phyloP scores from a whole-genome alignment of 345 rosid genomes.

The Anastatica hierochuntica region DNA sequence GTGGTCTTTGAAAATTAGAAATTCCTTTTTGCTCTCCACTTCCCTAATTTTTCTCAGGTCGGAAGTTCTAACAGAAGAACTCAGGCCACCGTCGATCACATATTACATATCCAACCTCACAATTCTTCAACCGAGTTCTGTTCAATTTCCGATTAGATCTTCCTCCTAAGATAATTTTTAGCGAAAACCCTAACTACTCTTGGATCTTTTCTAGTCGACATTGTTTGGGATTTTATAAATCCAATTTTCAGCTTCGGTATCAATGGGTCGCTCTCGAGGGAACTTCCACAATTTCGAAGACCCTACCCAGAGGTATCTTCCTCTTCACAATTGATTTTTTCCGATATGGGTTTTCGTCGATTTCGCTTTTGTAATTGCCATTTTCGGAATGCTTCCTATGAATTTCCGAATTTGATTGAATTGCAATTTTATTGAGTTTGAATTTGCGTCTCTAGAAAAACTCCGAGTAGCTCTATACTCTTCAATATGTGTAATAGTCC shows the following conservation, averaged over 20 bases:
- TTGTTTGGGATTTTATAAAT: background rate
- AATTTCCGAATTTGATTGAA: too few relatives aligned
- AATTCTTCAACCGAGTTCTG: too few relatives aligned
- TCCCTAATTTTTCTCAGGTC: conserved; percentile 6
- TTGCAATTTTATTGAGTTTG: background rate
- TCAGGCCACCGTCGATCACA: background rate
- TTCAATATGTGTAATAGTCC: background rate
- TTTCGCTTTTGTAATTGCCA: conserved; percentile 1
- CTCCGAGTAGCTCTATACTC: too few relatives aligned
- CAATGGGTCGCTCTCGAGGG: conserved; percentile 96
- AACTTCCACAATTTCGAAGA: conserved; percentile 89
- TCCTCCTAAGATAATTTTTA: too few relatives aligned
- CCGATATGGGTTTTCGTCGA: too few relatives aligned
- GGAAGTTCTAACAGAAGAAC: too few relatives aligned
- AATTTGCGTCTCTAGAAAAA: background rate
- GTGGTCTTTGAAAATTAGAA: background rate
- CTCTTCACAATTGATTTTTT: background rate
- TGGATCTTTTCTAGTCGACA: background rate
- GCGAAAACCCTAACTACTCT: conserved; percentile 2
- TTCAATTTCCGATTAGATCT: conserved; percentile 7
- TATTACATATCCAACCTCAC: background rate
- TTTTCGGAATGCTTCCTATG: too few relatives aligned
- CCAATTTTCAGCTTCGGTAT: background rate
- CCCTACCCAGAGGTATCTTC: conserved; percentile 73
- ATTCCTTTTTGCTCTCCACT: background rate